Conservation (phyloP, 345 rosid species). For the Pugionium cornutum region DNA sequence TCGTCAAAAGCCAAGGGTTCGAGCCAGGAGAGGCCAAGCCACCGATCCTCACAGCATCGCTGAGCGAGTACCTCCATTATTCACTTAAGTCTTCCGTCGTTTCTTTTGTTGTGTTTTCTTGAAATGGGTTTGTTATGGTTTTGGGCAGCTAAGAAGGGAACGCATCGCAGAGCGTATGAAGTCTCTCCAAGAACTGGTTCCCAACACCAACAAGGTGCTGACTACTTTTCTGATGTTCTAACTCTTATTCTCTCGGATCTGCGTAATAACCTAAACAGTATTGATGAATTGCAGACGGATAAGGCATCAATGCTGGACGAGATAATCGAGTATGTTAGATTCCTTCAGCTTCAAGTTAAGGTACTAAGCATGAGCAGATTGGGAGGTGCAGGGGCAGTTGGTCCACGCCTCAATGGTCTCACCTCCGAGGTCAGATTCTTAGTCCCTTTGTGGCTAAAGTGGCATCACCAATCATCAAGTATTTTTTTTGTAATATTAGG, state of each 20-base stretch:
- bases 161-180: constrained; percentile 98
- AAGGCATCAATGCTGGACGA: constrained; percentile 99
- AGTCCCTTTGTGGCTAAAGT: neutral
- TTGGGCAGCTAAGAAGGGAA: constrained; percentile 79
- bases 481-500: constrained; percentile 34
- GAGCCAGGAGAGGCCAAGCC: constrained; percentile 98
- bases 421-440: constrained; percentile 64
- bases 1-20: constrained; percentile 76
- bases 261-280: constrained; percentile 6
- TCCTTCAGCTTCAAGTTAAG: constrained; percentile 99
- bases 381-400: constrained; percentile 83
- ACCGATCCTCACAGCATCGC: constrained; percentile 99
- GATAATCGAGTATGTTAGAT: constrained; percentile 97
- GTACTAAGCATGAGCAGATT: constrained; percentile 96
- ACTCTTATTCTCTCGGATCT: constrained; percentile 6
- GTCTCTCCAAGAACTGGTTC: constrained; percentile 95
- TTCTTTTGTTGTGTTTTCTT: constrained; percentile 3
- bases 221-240: neutral
- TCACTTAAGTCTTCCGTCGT: neutral
- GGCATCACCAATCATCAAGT: constrained; percentile 5
- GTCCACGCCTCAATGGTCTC: constrained; percentile 80
- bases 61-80: constrained; percentile 59
- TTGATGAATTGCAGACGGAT: constrained; percentile 64
- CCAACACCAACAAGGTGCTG: constrained; percentile 91
- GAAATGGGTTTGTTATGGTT: constrained; percentile 11